Percentiles rank a stretch among this genome's conserved stretches.
Evolutionary conservation across 2,329 filamentous ascomycete genomes (phyloP).

Genomic region (Aureobasidium sp.): DNA sequence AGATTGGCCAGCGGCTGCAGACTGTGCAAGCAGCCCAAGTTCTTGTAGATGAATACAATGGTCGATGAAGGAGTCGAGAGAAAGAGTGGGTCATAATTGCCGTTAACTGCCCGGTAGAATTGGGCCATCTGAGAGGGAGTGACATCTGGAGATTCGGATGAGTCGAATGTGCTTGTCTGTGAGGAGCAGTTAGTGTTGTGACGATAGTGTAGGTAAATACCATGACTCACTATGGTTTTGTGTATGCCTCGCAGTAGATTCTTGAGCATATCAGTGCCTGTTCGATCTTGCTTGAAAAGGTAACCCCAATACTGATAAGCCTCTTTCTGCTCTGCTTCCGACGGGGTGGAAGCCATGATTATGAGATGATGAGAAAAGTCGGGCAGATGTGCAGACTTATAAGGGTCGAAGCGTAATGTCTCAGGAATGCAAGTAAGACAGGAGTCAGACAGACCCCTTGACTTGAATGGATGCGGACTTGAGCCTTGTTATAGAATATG

Average conservation of each 20-base stretch:
- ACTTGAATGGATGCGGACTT: not conserved
- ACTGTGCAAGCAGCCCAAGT: constrained; percentile 81
- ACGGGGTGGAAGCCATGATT: constrained; percentile 1
- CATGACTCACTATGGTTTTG: constrained; percentile 36
- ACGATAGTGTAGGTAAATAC: not conserved
- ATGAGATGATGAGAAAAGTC: not conserved
- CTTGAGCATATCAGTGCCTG: constrained; percentile 42
- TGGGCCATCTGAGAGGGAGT: constrained; percentile 43
- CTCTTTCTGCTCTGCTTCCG: constrained; percentile 30
- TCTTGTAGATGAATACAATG: constrained; percentile 88
- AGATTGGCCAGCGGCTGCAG: constrained; percentile 58
- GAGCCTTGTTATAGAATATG: not conserved
- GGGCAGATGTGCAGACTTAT: not conserved
- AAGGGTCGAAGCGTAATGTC: not conserved
- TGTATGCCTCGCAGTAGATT: constrained; percentile 41
- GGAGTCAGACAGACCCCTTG: not conserved
- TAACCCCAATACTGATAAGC: constrained; percentile 46
- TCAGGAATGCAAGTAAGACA: constrained; percentile 3
- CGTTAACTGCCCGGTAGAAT: constrained; percentile 43
- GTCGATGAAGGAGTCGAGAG: constrained; percentile 63
- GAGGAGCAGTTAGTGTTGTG: not conserved
- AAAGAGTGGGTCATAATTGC: constrained; percentile 58
- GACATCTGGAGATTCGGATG: constrained; percentile 39
- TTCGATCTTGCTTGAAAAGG: constrained; percentile 46
- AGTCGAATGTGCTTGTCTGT: constrained; percentile 30